Percentiles rank a stretch among this genome's conserved stretches.
Conservation (phyloP, 164 flowering plant genomes). For the Piper longum region DNA sequence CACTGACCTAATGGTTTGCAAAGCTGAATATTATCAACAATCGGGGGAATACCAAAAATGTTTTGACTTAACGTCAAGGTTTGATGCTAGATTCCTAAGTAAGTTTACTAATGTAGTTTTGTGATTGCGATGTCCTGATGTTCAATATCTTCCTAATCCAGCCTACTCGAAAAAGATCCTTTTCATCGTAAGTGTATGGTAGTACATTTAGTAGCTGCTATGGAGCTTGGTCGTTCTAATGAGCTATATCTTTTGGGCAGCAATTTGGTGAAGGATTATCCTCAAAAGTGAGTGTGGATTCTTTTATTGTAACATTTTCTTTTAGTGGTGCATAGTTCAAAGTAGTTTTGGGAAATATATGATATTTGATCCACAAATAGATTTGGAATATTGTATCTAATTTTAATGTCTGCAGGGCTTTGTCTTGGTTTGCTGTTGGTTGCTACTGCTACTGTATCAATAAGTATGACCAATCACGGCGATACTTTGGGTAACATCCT, state of each 20-base stretch:
- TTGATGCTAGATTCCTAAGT: slow-evolving; percentile 17
- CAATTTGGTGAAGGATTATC: slow-evolving; percentile 91
- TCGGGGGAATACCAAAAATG: slow-evolving; percentile 95
- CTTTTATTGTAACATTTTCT: background rate
- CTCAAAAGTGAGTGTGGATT: slow-evolving; percentile 65
- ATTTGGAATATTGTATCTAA: slow-evolving; percentile 2
- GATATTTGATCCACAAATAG: background rate
- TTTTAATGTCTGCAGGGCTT: slow-evolving; percentile 39
- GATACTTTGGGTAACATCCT: slow-evolving; percentile 62
- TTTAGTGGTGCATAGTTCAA: background rate
- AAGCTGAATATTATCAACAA: slow-evolving; percentile 94
- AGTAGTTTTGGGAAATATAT: no score
- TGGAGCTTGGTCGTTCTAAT: slow-evolving; percentile 93
- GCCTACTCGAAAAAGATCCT: slow-evolving; percentile 92
- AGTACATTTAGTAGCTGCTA: slow-evolving; percentile 93
- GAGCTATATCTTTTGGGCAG: slow-evolving; percentile 94
- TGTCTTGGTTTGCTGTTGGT: slow-evolving; percentile 99
- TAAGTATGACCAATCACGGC: slow-evolving; percentile 78
- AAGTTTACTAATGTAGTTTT: background rate
- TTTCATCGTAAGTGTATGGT: slow-evolving; percentile 83
- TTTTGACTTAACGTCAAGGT: slow-evolving; percentile 78
- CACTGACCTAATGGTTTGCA: slow-evolving; percentile 89
- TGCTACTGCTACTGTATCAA: slow-evolving; percentile 94
- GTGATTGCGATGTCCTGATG: background rate
- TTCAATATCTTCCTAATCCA: slow-evolving; percentile 15